A percentile compares a stretch with the other conserved stretches of the same genome.
phyloP scores from a whole-genome alignment of 2,329 filamentous ascomycete genomes.

The Aspergillus sp. region DNA sequence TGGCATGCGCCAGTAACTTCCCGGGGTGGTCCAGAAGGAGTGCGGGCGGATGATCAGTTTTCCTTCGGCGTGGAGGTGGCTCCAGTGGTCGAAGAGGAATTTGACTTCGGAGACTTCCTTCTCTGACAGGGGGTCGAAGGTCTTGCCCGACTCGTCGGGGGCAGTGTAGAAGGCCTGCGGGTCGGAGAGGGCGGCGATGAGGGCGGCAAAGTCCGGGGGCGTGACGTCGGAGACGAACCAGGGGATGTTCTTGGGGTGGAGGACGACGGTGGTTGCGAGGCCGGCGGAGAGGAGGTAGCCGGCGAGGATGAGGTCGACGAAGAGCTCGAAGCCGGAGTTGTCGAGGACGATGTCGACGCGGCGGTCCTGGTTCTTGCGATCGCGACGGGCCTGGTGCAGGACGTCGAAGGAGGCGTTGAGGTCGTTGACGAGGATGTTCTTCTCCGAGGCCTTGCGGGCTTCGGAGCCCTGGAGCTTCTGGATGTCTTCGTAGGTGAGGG shows the following conservation, averaged over 20 bases:
- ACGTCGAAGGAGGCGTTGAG: conserved; percentile 70
- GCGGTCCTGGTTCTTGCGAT: conserved; percentile 64
- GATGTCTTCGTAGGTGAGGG: conserved; percentile 90
- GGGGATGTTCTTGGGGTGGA: conserved; percentile 92
- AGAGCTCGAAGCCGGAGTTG: conserved; percentile 96
- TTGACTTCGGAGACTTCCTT: conserved; percentile 67
- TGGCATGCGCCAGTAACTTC: conserved; percentile 87
- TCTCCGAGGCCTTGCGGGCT: conserved; percentile 81
- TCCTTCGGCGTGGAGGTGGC: conserved; percentile 75
- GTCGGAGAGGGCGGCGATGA: conserved; percentile 76
- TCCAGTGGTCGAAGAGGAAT: conserved; percentile 84
- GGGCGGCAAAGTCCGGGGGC: conserved; percentile 78
- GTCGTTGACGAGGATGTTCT: conserved; percentile 91
- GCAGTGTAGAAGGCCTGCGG: conserved; percentile 78
- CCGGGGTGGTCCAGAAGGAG: conserved; percentile 84
- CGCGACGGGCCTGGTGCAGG: conserved; percentile 65
- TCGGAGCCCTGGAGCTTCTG: conserved; percentile 91
- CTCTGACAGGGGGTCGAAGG: conserved; percentile 64
- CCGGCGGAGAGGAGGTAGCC: conserved; percentile 84
- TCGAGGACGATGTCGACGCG: conserved; percentile 93
- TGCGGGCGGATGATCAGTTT: conserved; percentile 81
- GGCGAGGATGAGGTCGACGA: conserved; percentile 88
- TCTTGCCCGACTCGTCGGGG: conserved; percentile 64
- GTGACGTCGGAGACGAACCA: conserved; percentile 98
- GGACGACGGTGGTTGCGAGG: conserved; percentile 80